Conservation (phyloP, 2,329 filamentous ascomycete genomes). For the Hypomyces rosellus region DNA sequence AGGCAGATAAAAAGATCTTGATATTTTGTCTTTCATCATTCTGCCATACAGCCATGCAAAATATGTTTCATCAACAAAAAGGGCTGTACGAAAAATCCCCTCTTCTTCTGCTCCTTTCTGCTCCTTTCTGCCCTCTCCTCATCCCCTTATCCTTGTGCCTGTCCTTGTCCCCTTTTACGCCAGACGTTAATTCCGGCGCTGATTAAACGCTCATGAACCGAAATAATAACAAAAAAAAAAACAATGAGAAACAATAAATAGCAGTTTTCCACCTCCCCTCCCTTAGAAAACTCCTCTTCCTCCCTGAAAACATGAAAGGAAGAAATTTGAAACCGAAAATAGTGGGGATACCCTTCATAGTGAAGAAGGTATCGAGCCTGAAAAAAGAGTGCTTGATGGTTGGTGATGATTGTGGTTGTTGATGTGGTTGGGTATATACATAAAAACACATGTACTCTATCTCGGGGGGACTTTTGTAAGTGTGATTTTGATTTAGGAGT, state of each 20-base stretch:
- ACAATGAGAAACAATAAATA: neutral
- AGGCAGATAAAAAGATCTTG: neutral
- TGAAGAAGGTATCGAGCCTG: no score
- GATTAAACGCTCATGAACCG: no score
- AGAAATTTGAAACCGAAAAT: no score
- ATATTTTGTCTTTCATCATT: neutral
- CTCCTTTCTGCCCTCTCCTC: neutral
- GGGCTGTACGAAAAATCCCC: neutral
- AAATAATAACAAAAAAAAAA: no score
- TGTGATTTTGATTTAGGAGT: no score
- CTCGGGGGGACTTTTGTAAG: no score
- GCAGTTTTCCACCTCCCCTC: neutral
- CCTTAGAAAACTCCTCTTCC: neutral
- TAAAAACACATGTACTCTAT: neutral
- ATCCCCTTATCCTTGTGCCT: neutral
- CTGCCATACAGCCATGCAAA: neutral
- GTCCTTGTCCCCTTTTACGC: conserved; percentile 1
- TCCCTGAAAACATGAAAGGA: no score
- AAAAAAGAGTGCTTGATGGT: no score
- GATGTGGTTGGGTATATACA: neutral
- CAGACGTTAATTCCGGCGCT: no score
- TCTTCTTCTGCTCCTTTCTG: neutral
- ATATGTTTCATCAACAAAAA: neutral
- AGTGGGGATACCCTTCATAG: no score
- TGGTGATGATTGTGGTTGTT: neutral